A percentile compares a stretch with the other conserved stretches of the same genome.
These are phyloP conservation scores for Heteromeles arbutifolia DNA, from an alignment of 306 rosid genomes.

Conservation along the genomic window DNA sequence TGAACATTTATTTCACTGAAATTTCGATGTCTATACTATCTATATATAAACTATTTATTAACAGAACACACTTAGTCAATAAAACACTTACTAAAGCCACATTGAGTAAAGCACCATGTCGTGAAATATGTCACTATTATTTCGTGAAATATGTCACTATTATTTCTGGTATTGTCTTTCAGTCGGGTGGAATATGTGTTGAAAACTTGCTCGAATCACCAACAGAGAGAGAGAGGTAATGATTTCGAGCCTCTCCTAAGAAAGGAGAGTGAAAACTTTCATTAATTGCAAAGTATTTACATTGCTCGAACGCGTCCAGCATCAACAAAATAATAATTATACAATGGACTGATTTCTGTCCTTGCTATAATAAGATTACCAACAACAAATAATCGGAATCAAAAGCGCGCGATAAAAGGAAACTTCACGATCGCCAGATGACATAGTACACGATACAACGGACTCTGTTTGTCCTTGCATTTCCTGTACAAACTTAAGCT, in stretches of 20 bases:
- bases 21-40: too few species aligned
- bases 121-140: too few species aligned
- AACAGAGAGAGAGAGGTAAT: neutral
- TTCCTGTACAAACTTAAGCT: neutral
- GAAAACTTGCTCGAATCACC: slow-evolving; percentile 18
- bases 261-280: too few species aligned
- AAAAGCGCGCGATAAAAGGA: neutral
- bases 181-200: slow-evolving; percentile 14
- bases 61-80: too few species aligned
- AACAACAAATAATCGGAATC: neutral
- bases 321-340: neutral
- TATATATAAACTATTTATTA: too few species aligned
- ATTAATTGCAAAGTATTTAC: too few species aligned
- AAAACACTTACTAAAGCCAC: slow-evolving; percentile 24
- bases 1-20: too few species aligned
- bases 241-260: too few species aligned
- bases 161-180: slow-evolving; percentile 17
- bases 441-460: neutral
- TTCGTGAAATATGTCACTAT: slow-evolving; percentile 18
- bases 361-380: neutral
- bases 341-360: neutral
- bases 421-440: neutral
- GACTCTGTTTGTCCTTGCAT: neutral
- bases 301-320: neutral
- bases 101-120: slow-evolving; percentile 31